Base-by-base conservation (phyloP, 2,329 filamentous ascomycete species). In the Colletotrichum spinosum region DNA sequence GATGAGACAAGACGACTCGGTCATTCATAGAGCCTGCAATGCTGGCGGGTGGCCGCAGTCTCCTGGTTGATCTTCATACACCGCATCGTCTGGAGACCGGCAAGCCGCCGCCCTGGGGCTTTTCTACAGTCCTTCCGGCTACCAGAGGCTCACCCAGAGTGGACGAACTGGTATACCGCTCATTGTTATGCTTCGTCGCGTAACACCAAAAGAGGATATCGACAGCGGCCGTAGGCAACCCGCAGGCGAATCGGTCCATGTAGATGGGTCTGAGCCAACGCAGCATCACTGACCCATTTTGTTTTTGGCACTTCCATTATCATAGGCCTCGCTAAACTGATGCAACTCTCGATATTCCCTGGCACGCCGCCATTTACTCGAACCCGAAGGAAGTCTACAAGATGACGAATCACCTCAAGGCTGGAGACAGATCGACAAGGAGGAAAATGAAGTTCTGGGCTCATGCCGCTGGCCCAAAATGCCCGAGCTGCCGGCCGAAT, bases 191-290 rank as follows among this genome's bases (percentile, higher is more conserved):
- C 39, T 38, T 46, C n/a, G 39, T 34, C 17, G 57, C 12, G 45
- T 52, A 39, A 25, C 57, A 62, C 46, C 13, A 33, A 46, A 50
- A 12, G 44, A 35, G 37, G 38, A 35, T 8, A 45, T 42, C 9
- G 41, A 17, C 25, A 9, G 13, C n/a, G 5, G 15, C 11, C 39
- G 5, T 9, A 61, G 17, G 39, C 41, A 65, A 46, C 34, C 35
- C 35, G 48, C 41, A 62, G 50, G 37, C 25, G 15, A 10, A 11
- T 45, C 46, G 46, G 48, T 11, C 25, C 45, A 41, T 55, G 33
- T 6, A 3, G 9, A 37, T 4, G 33, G 44, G 17, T 42, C 11
- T 49, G 37, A 39, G 39, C 37, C 25, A 35, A 12, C 37, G 8
- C 8, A 8, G 12, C 15, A 15, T 55, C 9, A 3, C 34, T 5